Evolutionary conservation across 495 filamentous ascomycete species (phyloP), one percentile per base, ranked within the genome.

Genomic region (Aspergillus leporis): DNA sequence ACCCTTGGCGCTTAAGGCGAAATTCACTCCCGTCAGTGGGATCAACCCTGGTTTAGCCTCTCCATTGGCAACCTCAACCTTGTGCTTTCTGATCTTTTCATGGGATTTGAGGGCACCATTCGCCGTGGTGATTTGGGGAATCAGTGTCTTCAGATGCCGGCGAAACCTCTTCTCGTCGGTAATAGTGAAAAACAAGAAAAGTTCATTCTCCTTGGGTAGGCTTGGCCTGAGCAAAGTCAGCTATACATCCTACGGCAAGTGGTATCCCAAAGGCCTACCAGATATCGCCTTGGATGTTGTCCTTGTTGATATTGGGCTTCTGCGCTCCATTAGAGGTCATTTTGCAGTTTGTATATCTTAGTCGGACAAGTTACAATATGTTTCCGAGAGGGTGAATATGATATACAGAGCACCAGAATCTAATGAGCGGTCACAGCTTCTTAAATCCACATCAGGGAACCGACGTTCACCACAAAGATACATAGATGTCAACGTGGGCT

Each of bases 171-270:
- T 54, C 12, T 50, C 54, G 9, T 57, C 18, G 14, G 66, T 63
- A 40, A 76, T 67, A 2, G 61, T 58, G 63, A 76, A 76, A 40
- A 74, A 74, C 18, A 53, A 58, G 53, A 66, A 71, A 21, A 50
- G 53, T 53, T 76, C 62, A 46, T 60, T 56, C 56, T 70, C 62
- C 59, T 72, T 74, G 18, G 70, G 64, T 6, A 76, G 60, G 48
- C 73, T 65, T 14, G 66, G 65, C 41, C 71, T 73, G 23, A 25
- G 4, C 2, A 23, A 13, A 2, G 34, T 36, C 10, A 36, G 10
- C n/a, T n/a, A n/a, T n/a, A n/a, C n/a, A n/a, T n/a, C n/a, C n/a
- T 36, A 14, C 10, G 1, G 34, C 34, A 36, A 36, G 13, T 14
- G 8, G 8, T 36, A 1, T 2, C 9, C 13, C 34, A 14, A 18